A percentile compares a stretch with the other conserved stretches of the same genome.
phyloP scores from a whole-genome alignment of 805 yeast species.

The Helenozyma rhizophorensis region DNA sequence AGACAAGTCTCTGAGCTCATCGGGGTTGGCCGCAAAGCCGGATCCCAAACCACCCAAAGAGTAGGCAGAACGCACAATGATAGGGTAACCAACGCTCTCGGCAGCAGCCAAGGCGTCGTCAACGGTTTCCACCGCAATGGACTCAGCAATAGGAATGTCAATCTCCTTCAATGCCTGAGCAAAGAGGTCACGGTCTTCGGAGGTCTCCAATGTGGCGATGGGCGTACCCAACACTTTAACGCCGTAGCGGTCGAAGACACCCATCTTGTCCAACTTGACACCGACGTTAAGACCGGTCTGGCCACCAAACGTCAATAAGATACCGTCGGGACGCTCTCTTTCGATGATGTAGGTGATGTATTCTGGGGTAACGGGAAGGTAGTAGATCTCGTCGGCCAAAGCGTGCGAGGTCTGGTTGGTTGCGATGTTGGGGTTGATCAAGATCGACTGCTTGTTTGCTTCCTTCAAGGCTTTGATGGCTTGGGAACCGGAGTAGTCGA shows the following conservation, averaged over 20 bases:
- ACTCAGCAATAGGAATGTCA: slow-evolving; percentile 93
- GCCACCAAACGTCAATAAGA: slow-evolving; percentile 94
- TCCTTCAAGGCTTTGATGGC: slow-evolving; percentile 94
- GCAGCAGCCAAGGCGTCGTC: slow-evolving; percentile 95
- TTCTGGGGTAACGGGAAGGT: slow-evolving; percentile 94
- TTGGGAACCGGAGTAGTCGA: slow-evolving; percentile 95
- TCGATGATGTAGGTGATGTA: slow-evolving; percentile 93
- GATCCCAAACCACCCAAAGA: slow-evolving; percentile 98
- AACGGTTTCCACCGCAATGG: slow-evolving; percentile 89
- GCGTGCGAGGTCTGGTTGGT: slow-evolving; percentile 95
- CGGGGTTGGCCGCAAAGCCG: slow-evolving; percentile 84
- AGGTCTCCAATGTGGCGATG: slow-evolving; percentile 88
- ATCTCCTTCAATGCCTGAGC: slow-evolving; percentile 94
- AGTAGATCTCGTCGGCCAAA: slow-evolving; percentile 92
- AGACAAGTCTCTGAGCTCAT: slow-evolving; percentile 81
- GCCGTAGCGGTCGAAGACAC: slow-evolving; percentile 83
- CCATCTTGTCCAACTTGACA: slow-evolving; percentile 91
- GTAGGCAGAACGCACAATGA: slow-evolving; percentile 95
- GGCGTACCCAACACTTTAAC: slow-evolving; percentile 98
- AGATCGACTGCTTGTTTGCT: slow-evolving; percentile 77
- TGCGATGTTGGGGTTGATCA: slow-evolving; percentile 94
- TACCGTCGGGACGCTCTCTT: slow-evolving; percentile 95
- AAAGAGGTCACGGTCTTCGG: slow-evolving; percentile 96
- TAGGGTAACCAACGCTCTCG: slow-evolving; percentile 82
- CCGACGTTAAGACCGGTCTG: slow-evolving; percentile 97